Conservation (phyloP, 495 filamentous ascomycete genomes). For the Penicillium arizonense region DNA sequence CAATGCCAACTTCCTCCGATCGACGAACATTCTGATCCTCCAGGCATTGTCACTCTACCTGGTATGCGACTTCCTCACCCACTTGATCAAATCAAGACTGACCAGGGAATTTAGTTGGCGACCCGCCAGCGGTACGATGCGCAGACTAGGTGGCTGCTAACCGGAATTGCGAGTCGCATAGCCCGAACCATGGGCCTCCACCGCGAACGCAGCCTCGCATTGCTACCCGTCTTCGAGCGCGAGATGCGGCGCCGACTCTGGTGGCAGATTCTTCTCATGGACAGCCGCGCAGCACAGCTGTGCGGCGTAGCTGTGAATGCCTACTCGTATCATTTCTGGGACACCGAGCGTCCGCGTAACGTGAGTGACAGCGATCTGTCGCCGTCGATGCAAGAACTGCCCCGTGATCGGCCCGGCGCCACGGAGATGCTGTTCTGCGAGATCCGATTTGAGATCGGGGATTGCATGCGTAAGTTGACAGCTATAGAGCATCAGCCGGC, state of each 20-base stretch:
- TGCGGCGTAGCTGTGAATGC: slow-evolving; percentile 38
- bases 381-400: slow-evolving; percentile 46
- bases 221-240: slow-evolving; percentile 42
- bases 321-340: slow-evolving; percentile 51
- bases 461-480: slow-evolving; percentile 46
- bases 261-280: slow-evolving; percentile 56
- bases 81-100: neutral
- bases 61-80: slow-evolving; percentile 32
- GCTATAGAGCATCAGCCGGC: slow-evolving; percentile 23
- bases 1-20: slow-evolving; percentile 43
- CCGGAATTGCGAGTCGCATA: slow-evolving; percentile 49
- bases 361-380: slow-evolving; percentile 56
- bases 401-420: slow-evolving; percentile 27
- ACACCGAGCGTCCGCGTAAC: slow-evolving; percentile 53
- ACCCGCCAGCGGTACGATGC: neutral
- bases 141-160: neutral
- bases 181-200: slow-evolving; percentile 55
- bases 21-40: slow-evolving; percentile 52
- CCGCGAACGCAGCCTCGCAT: slow-evolving; percentile 35
- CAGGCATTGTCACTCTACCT: slow-evolving; percentile 61
- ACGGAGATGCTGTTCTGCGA: slow-evolving; percentile 54
- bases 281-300: slow-evolving; percentile 38
- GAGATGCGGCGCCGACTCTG: slow-evolving; percentile 60
- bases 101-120: neutral
- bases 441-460: slow-evolving; percentile 46